These are phyloP conservation scores for Zoysia japonica DNA, from an alignment of 176 grass and related monocot genomes.

Conservation along the genomic window DNA sequence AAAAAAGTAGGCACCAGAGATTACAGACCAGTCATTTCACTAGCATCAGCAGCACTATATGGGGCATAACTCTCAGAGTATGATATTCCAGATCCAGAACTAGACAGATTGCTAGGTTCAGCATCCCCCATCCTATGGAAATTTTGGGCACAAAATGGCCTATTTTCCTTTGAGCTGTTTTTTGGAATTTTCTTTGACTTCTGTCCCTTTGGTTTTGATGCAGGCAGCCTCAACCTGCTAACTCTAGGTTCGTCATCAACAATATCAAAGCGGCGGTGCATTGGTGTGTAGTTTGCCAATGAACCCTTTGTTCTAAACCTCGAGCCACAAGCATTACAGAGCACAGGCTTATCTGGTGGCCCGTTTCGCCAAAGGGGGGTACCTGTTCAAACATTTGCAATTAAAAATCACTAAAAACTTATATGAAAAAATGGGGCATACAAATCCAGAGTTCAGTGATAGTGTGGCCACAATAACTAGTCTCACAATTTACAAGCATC, in stretches of 20 bases:
- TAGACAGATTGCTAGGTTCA: constrained; percentile 65
- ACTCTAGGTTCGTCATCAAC: constrained; percentile 64
- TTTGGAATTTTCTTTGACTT: constrained; percentile 63
- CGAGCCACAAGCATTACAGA: constrained; percentile 97
- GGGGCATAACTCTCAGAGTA: constrained; percentile 84
- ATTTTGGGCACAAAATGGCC: constrained; percentile 71
- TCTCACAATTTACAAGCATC: constrained; percentile 28
- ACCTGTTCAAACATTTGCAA: constrained; percentile 57
- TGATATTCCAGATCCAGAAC: constrained; percentile 76
- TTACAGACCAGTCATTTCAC: constrained; percentile 69
- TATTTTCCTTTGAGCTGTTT: constrained; percentile 47
- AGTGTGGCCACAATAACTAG: background rate
- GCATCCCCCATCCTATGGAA: constrained; percentile 65
- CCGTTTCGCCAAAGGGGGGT: constrained; percentile 99
- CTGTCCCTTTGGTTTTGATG: constrained; percentile 49
- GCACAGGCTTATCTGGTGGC: constrained; percentile 85
- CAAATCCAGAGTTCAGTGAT: constrained; percentile 20
- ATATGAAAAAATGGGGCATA: background rate
- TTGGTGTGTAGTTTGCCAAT: constrained; percentile 84
- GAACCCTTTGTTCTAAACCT: constrained; percentile 95
- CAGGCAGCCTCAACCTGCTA: constrained; percentile 50
- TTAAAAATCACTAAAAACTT: constrained; percentile 25
- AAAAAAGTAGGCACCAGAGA: constrained; percentile 21
- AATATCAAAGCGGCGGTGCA: constrained; percentile 67
- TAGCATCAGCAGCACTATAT: constrained; percentile 60